phyloP scores from a whole-genome alignment of 1,284 basidiomycete genomes.

The Puccinia polysora region DNA sequence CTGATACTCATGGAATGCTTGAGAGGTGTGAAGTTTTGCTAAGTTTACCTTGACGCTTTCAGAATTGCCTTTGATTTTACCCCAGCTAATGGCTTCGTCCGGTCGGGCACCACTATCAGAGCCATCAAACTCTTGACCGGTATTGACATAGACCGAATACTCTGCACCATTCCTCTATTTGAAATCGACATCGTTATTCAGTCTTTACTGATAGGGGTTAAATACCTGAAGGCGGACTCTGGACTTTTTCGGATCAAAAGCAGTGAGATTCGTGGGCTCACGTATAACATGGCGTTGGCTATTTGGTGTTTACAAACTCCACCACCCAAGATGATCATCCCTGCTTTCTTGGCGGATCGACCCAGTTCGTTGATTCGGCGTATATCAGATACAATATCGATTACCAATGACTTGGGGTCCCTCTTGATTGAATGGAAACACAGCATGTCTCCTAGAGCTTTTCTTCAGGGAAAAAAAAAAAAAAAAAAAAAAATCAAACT shows the following conservation, averaged over 20 bases:
- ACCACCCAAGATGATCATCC: constrained; percentile 53
- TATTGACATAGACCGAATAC: constrained; percentile 54
- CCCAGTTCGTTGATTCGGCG: constrained; percentile 52
- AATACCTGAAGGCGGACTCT: too few relatives aligned
- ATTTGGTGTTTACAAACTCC: constrained; percentile 55
- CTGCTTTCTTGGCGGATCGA: constrained; percentile 52
- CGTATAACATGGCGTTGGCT: constrained; percentile 54
- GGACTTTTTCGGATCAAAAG: too few relatives aligned
- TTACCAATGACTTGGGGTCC: constrained; percentile 50
- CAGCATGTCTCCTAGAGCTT: constrained; percentile 53
- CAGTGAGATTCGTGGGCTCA: too few relatives aligned
- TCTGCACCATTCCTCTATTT: constrained; percentile 52
- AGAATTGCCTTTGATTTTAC: constrained; percentile 53
- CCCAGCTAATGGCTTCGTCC: constrained; percentile 54
- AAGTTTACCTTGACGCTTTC: constrained; percentile 48
- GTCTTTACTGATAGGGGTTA: neutral
- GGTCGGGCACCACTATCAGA: constrained; percentile 53
- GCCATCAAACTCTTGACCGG: constrained; percentile 54
- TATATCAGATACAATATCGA: constrained; percentile 53
- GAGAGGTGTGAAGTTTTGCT: neutral
- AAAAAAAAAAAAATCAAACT: neutral
- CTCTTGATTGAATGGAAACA: constrained; percentile 54
- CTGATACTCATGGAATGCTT: too few relatives aligned
- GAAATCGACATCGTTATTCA: neutral
- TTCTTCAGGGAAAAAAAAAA: constrained; percentile 18